Base-by-base conservation (phyloP, 768 basidiomycete genomes). In the Lentinula detonsa region DNA sequence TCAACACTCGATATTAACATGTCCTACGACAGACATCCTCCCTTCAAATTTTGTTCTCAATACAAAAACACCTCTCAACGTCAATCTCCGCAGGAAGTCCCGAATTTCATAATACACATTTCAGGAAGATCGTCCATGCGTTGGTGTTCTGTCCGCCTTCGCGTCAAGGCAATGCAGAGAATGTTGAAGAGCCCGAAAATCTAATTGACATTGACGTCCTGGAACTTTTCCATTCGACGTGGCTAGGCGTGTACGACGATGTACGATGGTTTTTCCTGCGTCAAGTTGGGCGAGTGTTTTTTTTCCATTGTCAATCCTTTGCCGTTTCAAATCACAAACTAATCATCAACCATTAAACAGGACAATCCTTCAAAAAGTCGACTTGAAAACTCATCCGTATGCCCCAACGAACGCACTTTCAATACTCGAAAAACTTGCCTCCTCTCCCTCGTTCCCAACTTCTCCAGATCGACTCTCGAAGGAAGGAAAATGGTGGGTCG, bases 191-290 rank as follows among this genome's bases (percentile, higher is more conserved):
- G 10, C 5, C 37, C 73, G 76, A 1, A 70, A 73, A 39, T 39
- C n/a, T 54, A 1, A 72, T 87, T 16, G 82, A 87, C 59, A 57
- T 76, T 4, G 87, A 90, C 60, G 84, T 92, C 3, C 74, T 86
- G 28, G 75, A 84, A 46, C 72, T 79, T 10, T 92, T 93, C 66
- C 75, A 86, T 58, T 80, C 82, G 51, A 86, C 81, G 13, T 95
- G 88, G 86, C 80, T 92, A 65, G 86, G 84, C 64, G 83, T 89
- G 11, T 69, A 90, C 69, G 90, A 93, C 67, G 93, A 96, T 67
- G 76, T 95, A 35, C 83, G 93, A 61, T 95, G 90, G 90, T 91
- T 90, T 75, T 94, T 93, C 76, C 79, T 96, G 37, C 82, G 88
- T 46, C 90, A 94, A 67, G 78, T 89, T 59, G 82, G 78, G 92